Evolutionary conservation across 2,329 filamentous ascomycete genomes (phyloP), one percentile per base, ranked within the genome.

Genomic region (Aspergillus sclerotialis): DNA sequence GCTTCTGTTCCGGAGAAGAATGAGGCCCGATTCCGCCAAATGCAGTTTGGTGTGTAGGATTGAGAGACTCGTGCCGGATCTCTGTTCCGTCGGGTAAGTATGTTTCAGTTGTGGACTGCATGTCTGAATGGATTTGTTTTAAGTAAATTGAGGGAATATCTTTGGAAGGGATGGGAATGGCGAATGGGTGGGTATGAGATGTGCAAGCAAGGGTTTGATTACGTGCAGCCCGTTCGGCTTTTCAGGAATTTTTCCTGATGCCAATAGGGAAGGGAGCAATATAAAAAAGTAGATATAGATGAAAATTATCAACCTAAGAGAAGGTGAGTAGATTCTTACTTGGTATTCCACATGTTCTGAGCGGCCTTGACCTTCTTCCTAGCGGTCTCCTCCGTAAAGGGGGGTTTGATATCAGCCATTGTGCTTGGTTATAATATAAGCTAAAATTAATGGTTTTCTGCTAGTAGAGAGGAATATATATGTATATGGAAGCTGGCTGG

Each of bases 291-390:
- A 33, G 14, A 10, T 16, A 19, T 30, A 3, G 7, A 19, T 28
- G 14, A 5, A 17, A 27, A 11, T 7, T 25, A 19, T 35, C 10
- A 10, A 7, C 21, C 7, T 19, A 11, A 29, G 33, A 40, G 21
- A 37, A 36, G 34, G n/a, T n/a, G n/a, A 36, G 21, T 32, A 26
- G 31, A 29, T 9, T 39, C 65, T 45, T 59, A 85, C 82, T 68
- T 74, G 1, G 79, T 82, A 52, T 93, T 94, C 87, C 87, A 93
- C 3, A 81, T 68, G 55, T 86, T 76, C 55, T 94, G 87, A 0
- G 84, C 86, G 12, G 79, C 80, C 63, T 93, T 93, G 43, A 93
- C 86, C 58, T 93, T 93, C 38, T 70, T 67, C 11, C 66, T 65
- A 2, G 87, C 87, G 1, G 78, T 81, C 53, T 85, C 80, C 15